Base-by-base conservation (phyloP, 306 rosid species). In the Ormosia semicastrata region DNA sequence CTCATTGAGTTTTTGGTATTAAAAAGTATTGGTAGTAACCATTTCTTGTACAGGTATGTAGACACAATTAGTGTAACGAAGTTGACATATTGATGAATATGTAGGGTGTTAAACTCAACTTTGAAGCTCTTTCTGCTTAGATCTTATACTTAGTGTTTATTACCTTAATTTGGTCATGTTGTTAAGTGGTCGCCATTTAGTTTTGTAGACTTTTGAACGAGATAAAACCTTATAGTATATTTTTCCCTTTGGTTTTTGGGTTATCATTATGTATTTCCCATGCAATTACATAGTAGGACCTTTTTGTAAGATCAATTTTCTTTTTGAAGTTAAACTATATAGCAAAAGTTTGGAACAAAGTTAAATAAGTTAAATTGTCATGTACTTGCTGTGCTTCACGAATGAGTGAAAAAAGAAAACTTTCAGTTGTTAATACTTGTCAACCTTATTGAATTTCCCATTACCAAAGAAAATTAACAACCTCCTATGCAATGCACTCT, bases 221-320 rank as follows among this genome's bases (percentile, higher is more conserved):
- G 32, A 70, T 34, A 32, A 63, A 5, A 43, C 50, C 36, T 10
- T 52, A 33, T 14, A 17, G 14, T 34, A 8, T 54, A 6, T 69
- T 12, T 76, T 49, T 1, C 8, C 68, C 14, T 33, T 60, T 47
- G 47, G 44, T 50, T 33, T 64, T 30, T 36, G n/a, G n/a, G n/a
- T n/a, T n/a, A n/a, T n/a, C n/a, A n/a, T n/a, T n/a, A n/a, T n/a
- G n/a, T n/a, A n/a, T n/a, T n/a, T n/a, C n/a, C n/a, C n/a, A n/a
- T n/a, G n/a, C n/a, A n/a, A n/a, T n/a, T n/a, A n/a, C n/a, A n/a
- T n/a, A n/a, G n/a, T n/a, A n/a, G n/a, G n/a, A n/a, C n/a, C n/a
- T n/a, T n/a, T n/a, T n/a, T n/a, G 41, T 77, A 8, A 62, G 33
- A 69, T 69, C 64, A 72, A n/a, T 72, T 37, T 54, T 36, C n/a